These are phyloP conservation scores for Orbilia blumenaviensis DNA, from an alignment of 2,329 filamentous ascomycete species.

Conservation along the genomic window DNA sequence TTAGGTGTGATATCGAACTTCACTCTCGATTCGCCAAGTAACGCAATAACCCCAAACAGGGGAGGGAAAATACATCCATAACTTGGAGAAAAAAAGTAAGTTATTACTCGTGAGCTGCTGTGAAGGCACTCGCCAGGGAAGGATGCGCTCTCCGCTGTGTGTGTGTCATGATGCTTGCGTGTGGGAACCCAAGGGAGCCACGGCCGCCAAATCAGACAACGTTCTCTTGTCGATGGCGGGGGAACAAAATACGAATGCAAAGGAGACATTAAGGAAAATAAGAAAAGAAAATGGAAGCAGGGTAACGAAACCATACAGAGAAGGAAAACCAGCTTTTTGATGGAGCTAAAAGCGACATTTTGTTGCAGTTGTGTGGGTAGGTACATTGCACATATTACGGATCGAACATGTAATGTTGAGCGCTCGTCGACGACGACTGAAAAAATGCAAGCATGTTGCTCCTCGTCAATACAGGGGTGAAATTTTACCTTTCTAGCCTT, in stretches of 20 bases:
- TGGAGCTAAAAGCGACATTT: conserved; percentile 24
- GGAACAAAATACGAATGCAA: conserved; percentile 46
- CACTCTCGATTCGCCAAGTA: conserved; percentile 50
- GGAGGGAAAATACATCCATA: conserved; percentile 6
- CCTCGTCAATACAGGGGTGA: conserved; percentile 42
- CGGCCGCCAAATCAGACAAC: conserved; percentile 51
- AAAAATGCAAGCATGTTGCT: conserved; percentile 48
- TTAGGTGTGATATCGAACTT: conserved; percentile 42
- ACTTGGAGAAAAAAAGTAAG: conserved; percentile 32
- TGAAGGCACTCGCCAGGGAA: conserved; percentile 35
- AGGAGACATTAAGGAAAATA: conserved; percentile 25
- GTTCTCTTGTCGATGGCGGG: conserved; percentile 50
- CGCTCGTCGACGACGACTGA: conserved; percentile 14
- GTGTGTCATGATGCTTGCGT: conserved; percentile 54
- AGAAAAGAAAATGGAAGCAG: conserved; percentile 5
- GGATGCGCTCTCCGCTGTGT: conserved; percentile 35
- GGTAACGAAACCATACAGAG: conserved; percentile 37
- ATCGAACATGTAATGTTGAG: conserved; percentile 28
- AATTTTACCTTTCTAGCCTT: conserved; percentile 36
- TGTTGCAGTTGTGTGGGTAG: conserved; percentile 38
- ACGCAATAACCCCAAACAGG: conserved; percentile 49
- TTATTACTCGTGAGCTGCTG: conserved; percentile 26
- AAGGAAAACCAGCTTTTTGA: conserved; percentile 26
- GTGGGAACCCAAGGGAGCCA: conserved; percentile 42
- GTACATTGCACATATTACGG: conserved; percentile 27